Conservation (phyloP, 257 asterid genomes). For the Ilex aquifolium region DNA sequence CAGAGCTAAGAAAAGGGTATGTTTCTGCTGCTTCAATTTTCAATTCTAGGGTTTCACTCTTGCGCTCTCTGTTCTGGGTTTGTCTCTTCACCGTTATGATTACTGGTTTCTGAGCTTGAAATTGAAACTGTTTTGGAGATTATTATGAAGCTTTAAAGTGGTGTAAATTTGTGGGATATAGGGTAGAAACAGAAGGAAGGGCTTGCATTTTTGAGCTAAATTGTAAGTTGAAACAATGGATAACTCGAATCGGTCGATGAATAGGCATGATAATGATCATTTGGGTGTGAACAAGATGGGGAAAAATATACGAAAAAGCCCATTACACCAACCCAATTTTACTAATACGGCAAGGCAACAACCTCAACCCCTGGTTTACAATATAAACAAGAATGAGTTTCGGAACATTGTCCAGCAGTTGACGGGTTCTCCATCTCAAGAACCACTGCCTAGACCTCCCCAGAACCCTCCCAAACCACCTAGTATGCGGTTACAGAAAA, state of each 20-base stretch:
- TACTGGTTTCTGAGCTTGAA: too few species aligned
- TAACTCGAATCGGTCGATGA: slow-evolving; percentile 47
- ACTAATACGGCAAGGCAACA: slow-evolving; percentile 56
- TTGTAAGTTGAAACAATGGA: slow-evolving; percentile 37
- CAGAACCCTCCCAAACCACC: slow-evolving; percentile 63
- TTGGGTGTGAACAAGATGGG: slow-evolving; percentile 84
- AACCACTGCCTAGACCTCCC: slow-evolving; percentile 53
- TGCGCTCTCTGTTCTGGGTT: too few species aligned
- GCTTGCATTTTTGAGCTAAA: not conserved
- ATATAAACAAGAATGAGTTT: slow-evolving; percentile 83
- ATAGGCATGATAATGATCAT: slow-evolving; percentile 46
- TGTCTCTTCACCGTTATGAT: too few species aligned
- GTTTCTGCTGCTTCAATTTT: too few species aligned
- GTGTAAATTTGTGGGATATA: too few species aligned
- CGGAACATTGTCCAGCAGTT: slow-evolving; percentile 81
- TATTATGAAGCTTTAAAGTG: too few species aligned
- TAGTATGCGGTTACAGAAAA: slow-evolving; percentile 64
- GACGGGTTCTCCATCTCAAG: slow-evolving; percentile 80
- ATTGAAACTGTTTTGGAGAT: too few species aligned
- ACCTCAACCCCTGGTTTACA: slow-evolving; percentile 89
- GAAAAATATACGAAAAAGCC: slow-evolving; percentile 80
- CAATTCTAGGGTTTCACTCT: too few species aligned
- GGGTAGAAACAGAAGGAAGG: too few species aligned
- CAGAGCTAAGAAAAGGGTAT: too few species aligned
- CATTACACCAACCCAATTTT: slow-evolving; percentile 75